Base-by-base conservation (phyloP, 352 stramenopile genomes). In the Phytopythium kandeliae region DNA sequence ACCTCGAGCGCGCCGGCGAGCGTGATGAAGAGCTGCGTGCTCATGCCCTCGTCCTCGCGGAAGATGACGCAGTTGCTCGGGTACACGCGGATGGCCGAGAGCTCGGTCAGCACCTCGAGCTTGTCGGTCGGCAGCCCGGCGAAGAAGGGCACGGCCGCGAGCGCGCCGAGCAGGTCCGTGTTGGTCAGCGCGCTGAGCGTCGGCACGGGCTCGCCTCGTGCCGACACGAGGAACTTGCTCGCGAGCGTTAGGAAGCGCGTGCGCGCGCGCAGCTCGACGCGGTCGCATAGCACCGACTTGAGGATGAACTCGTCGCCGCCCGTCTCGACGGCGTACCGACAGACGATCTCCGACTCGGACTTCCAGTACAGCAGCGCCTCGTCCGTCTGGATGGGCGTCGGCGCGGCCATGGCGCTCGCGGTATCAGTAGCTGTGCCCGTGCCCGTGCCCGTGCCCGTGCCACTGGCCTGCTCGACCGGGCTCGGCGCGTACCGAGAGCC, bases 21-120 rank as follows among this genome's bases (percentile, higher is more conserved):
- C 15, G 76, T 91, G 21, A 91, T 70, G 50, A 85, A 91, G 75
- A 91, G 86, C 57, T 91, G 78, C 22, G 74, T 86, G 53, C 70
- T 88, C 54, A 89, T 71, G 41, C 76, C 76, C 50, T 91, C 80
- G 49, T 89, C 79, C 59, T 91, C 80, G 10, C 70, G 62, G 49
- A 91, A 88, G 28, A 89, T 85, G 17, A 85, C 51, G 17, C 67
- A 82, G 34, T 84, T 75, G 43, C 67, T 75, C 12, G 78, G 78
- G 48, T 87, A 88, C 3, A 89, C 74, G 19, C 80, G 77, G 30
- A 91, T 88, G 16, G 78, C 89, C 3, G 80, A 88, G 52, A 91
- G 63, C 41, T 91, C 80, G 1, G 80, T 88, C 28, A 91, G 63
- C 7, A 74, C 40, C 9, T 62, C 54, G 17, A 91, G 70, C 47